Evolutionary conservation across 805 yeast genomes (phyloP).

Genomic region (Nadsonia fulvescens): DNA sequence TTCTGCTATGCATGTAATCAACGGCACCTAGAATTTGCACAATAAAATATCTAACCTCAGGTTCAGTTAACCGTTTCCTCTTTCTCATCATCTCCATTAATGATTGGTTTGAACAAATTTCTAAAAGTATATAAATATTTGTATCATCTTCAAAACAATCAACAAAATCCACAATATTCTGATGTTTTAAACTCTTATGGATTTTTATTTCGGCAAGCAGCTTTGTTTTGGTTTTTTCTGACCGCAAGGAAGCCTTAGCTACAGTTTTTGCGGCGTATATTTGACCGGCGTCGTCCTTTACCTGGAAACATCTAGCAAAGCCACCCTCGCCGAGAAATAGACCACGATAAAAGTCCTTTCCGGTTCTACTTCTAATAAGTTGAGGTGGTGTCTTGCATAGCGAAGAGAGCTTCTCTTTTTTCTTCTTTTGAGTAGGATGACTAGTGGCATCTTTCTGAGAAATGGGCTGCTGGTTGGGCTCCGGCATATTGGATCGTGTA

Average conservation of each 20-base stretch:
- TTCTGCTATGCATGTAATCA: constrained; percentile 74
- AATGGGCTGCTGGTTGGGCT: no score
- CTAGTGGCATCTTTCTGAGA: no score
- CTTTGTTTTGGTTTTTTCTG: constrained; percentile 65
- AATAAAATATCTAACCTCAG: constrained; percentile 79
- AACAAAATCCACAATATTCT: constrained; percentile 77
- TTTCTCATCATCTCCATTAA: constrained; percentile 79
- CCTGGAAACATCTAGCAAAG: constrained; percentile 95
- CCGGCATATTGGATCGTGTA: no score
- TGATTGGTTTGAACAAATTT: constrained; percentile 88
- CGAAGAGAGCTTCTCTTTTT: constrained; percentile 76
- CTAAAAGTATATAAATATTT: constrained; percentile 83
- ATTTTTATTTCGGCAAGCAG: constrained; percentile 86
- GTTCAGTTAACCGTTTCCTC: constrained; percentile 72
- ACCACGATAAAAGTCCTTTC: constrained; percentile 83
- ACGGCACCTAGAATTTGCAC: constrained; percentile 91
- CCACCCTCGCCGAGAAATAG: constrained; percentile 93
- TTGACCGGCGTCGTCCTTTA: constrained; percentile 75
- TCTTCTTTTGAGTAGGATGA: constrained; percentile 31
- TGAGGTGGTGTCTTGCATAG: constrained; percentile 95
- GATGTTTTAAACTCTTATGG: constrained; percentile 76
- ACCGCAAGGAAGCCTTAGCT: constrained; percentile 84
- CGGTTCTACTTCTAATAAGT: constrained; percentile 68
- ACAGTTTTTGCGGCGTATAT: constrained; percentile 93
- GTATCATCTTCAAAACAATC: constrained; percentile 96